These are phyloP conservation scores for Candida dendrica DNA, from an alignment of 805 yeast genomes.

Conservation along the genomic window DNA sequence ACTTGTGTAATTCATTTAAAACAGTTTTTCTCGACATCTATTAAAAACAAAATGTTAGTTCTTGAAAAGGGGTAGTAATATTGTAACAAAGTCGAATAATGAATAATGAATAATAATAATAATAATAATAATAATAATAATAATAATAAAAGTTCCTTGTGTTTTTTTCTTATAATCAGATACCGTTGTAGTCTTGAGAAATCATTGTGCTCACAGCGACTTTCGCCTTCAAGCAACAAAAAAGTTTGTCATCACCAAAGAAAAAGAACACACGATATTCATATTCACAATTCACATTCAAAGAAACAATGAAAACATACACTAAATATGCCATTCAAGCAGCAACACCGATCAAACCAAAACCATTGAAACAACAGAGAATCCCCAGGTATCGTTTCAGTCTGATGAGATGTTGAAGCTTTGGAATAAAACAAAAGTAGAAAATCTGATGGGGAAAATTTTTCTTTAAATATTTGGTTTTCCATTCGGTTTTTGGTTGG, in stretches of 20 bases:
- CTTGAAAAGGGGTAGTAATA: no score
- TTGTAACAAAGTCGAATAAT: no score
- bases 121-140: background rate
- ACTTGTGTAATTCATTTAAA: slow-evolving; percentile 26
- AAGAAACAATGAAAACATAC: background rate
- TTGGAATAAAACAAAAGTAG: no score
- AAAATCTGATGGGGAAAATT: no score
- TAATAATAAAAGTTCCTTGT: background rate
- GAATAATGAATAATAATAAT: background rate
- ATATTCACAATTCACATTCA: no score
- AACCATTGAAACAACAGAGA: background rate
- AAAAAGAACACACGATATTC: no score
- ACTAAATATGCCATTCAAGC: background rate
- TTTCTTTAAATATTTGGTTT: no score
- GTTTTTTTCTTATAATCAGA: slow-evolving; percentile 43
- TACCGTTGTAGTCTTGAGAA: slow-evolving; percentile 96
- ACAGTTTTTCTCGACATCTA: slow-evolving; percentile 27
- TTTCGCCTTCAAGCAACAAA: slow-evolving; percentile 38
- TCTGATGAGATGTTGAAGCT: no score
- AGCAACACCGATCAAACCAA: background rate
- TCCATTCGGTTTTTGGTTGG: no score
- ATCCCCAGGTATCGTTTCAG: no score
- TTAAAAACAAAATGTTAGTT: background rate
- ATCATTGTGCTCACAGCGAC: slow-evolving; percentile 63
- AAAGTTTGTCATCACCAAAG: slow-evolving; percentile 23